Conservation (phyloP, 2,329 filamentous ascomycete species). For the Diaporthe amygdali region DNA sequence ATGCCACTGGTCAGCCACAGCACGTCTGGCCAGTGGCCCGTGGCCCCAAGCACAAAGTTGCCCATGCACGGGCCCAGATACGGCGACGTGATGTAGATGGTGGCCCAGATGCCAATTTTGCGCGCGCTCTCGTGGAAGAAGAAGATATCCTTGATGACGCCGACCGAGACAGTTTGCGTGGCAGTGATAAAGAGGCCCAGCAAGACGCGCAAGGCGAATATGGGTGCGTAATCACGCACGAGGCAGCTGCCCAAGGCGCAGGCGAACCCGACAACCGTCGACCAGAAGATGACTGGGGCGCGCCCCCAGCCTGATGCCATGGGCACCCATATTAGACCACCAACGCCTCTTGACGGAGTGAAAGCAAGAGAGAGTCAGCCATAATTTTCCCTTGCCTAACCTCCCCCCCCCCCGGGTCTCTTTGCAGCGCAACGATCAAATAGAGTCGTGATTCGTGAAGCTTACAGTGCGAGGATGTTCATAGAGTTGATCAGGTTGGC, state of each 20-base stretch:
- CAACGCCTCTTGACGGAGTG: not conserved
- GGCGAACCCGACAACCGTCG: slow-evolving; percentile 30
- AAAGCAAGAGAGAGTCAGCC: not conserved
- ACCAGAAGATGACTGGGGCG: slow-evolving; percentile 33
- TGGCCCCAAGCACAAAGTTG: slow-evolving; percentile 40
- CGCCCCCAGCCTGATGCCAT: slow-evolving; percentile 29
- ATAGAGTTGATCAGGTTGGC: slow-evolving; percentile 16
- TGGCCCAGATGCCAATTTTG: slow-evolving; percentile 38
- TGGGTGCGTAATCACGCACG: slow-evolving; percentile 30
- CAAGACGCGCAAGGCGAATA: slow-evolving; percentile 36
- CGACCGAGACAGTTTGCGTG: slow-evolving; percentile 41
- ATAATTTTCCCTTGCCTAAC: not conserved
- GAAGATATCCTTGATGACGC: slow-evolving; percentile 49
- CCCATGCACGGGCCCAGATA: slow-evolving; percentile 36
- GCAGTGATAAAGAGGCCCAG: slow-evolving; percentile 50
- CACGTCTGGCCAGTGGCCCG: slow-evolving; percentile 36
- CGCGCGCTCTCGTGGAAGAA: slow-evolving; percentile 50
- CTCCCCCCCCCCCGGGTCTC: no score
- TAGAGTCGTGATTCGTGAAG: not conserved
- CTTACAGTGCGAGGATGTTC: not conserved
- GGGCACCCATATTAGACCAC: slow-evolving; percentile 29
- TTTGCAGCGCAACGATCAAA: not conserved
- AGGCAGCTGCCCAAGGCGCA: slow-evolving; percentile 32
- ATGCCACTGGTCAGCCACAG: slow-evolving; percentile 37
- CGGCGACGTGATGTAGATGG: slow-evolving; percentile 29